Conservation (phyloP, 306 rosid species). For the Fragaria vesca region DNA sequence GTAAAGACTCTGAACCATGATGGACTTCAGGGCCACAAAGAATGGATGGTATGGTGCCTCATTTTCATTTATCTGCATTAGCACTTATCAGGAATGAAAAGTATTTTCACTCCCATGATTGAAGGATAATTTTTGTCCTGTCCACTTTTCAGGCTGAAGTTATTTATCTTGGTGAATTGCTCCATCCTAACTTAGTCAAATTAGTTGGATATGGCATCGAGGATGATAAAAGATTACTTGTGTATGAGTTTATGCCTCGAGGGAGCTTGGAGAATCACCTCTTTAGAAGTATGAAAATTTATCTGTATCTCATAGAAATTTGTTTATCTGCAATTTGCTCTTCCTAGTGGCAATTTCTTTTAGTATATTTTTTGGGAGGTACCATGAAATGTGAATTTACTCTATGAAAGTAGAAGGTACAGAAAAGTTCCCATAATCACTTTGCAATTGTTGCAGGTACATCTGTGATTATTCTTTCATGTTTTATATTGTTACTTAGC, state of each 20-base stretch:
- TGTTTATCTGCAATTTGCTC: not conserved
- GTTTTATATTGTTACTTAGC: not conserved
- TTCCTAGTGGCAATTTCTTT: conserved; percentile 6
- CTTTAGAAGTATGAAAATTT: conserved; percentile 43
- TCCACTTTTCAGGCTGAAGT: conserved; percentile 57
- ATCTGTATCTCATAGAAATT: conserved; percentile 6
- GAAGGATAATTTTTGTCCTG: conserved; percentile 9
- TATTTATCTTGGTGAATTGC: conserved; percentile 50
- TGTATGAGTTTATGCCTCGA: conserved; percentile 59
- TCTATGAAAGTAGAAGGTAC: not conserved
- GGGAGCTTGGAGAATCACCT: conserved; percentile 76
- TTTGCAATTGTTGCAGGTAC: not conserved
- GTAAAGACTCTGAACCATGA: conserved; percentile 53
- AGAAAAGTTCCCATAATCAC: not conserved
- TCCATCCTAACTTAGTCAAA: conserved; percentile 54
- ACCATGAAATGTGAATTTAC: not conserved
- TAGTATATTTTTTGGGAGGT: not conserved
- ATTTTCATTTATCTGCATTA: not conserved
- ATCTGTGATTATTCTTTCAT: not conserved
- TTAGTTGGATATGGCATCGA: conserved; percentile 62
- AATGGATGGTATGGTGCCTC: conserved; percentile 56
- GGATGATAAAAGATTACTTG: conserved; percentile 53
- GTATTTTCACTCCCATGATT: conserved; percentile 1
- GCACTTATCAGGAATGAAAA: conserved; percentile 5
- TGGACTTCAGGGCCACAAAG: conserved; percentile 59